Evolutionary conservation across 2,329 filamentous ascomycete genomes (phyloP), one percentile per base, ranked within the genome.

Genomic region (Fusarium azukiicola): DNA sequence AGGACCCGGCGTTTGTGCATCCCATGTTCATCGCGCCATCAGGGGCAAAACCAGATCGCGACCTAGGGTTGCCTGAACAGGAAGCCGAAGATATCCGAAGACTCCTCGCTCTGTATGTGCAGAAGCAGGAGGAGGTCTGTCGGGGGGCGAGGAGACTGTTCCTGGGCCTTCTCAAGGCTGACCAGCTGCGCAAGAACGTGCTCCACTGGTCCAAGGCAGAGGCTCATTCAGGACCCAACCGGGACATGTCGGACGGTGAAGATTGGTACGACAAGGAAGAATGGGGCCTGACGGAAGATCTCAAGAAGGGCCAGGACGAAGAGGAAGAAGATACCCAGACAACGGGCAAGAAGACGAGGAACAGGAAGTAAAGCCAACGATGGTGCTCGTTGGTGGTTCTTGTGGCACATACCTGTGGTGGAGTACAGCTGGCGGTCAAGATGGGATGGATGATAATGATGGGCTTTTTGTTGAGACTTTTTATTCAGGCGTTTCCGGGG

Each of bases 231-330:
- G 93, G 94, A 3, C 84, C 89, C 23, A 93, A 94, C 84, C 86
- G 94, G 67, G 96, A 97, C 85, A 94, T 98, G 94, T 97, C 95
- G 67, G 96, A 98, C 84, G 96, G 96, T 16, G 96, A 98, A 88
- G 96, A 98, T 85, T 98, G 96, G 95, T 97, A 97, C 84, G 96
- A 98, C 86, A 93, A 93, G 83, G 95, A 96, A 69, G 95, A 96
- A 87, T 97, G 96, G 96, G 93, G 92, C 0, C 86, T 98, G 66
- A 91, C 93, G 13, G 95, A 96, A 76, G 94, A 96, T 79, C 87
- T 97, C 12, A 95, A 96, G 85, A 98, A 98, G 88, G 96, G 96
- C 1, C 94, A 96, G 82, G 95, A 97, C 76, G 94, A 96, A 84
- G 96, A 97, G 82, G 96, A 98, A 84, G 27, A 97, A 84, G 96